A percentile compares a stretch with the other conserved stretches of the same genome.
Conservation (phyloP, 1,284 basidiomycete genomes). For the Cutaneotrichosporon daszewskae region DNA sequence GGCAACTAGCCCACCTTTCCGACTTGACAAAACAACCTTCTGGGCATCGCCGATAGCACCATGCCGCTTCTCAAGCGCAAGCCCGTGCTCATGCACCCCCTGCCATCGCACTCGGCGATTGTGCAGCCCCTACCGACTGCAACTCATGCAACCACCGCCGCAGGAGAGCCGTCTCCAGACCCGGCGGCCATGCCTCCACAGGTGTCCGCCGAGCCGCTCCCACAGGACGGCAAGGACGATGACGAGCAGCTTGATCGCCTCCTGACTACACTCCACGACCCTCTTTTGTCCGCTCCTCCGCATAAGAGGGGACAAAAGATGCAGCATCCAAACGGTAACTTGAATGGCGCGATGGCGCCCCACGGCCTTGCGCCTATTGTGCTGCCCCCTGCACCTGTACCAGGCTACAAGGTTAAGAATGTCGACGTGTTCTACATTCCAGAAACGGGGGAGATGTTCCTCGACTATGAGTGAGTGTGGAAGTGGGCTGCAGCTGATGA, state of each 20-base stretch:
- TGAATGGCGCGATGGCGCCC: not conserved
- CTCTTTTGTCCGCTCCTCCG: conserved; percentile 4
- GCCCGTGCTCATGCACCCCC: conserved; percentile 69
- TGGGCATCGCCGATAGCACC: no score
- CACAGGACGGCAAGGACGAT: conserved; percentile 36
- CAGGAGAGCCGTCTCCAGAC: conserved; percentile 1
- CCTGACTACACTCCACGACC: conserved; percentile 20
- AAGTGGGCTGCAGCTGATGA: conserved; percentile 2
- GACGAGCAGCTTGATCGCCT: conserved; percentile 39
- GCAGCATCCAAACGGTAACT: conserved; percentile 13
- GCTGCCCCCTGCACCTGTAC: not conserved
- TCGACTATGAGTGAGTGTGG: conserved; percentile 76
- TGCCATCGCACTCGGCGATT: conserved; percentile 33
- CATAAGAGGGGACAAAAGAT: conserved; percentile 1
- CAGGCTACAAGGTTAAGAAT: conserved; percentile 25
- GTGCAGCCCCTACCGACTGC: conserved; percentile 11
- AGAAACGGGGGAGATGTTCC: conserved; percentile 91
- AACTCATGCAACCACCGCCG: conserved; percentile 1
- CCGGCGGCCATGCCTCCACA: not conserved
- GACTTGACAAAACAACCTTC: no score
- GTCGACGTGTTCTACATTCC: conserved; percentile 77
- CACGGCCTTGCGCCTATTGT: not conserved
- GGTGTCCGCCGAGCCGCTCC: conserved; percentile 13
- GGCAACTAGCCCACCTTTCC: no score
- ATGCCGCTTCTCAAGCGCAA: conserved; percentile 90